These are phyloP conservation scores for Warburgia ugandensis DNA, from an alignment of 164 flowering plant genomes.

Conservation along the genomic window DNA sequence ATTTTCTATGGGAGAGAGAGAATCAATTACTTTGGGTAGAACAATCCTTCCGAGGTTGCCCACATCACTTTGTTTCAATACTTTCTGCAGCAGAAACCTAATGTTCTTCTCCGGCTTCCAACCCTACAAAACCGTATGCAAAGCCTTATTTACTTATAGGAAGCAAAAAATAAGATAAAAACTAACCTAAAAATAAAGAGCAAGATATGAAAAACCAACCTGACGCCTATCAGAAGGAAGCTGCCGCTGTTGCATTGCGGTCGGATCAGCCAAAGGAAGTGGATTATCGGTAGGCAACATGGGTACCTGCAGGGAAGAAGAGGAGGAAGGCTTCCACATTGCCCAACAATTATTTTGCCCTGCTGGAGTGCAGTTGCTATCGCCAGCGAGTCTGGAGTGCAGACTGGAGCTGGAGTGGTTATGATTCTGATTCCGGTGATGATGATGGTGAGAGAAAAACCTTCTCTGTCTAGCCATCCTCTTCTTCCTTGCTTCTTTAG, in stretches of 20 bases:
- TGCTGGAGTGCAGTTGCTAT: constrained; percentile 18
- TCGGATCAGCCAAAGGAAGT: constrained; percentile 11
- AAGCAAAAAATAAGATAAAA: background rate
- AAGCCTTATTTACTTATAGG: background rate
- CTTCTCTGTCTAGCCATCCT: constrained; percentile 85
- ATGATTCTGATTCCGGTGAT: constrained; percentile 21
- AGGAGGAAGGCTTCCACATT: constrained; percentile 30
- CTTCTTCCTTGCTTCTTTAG: constrained; percentile 92
- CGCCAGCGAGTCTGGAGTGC: constrained; percentile 20
- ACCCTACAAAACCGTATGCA: constrained; percentile 32
- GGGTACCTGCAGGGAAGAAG: constrained; percentile 5
- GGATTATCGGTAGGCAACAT: background rate
- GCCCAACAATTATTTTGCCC: constrained; percentile 49
- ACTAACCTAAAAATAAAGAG: too few species aligned
- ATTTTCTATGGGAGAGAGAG: background rate
- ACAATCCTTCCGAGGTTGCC: constrained; percentile 98
- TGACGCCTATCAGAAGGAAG: constrained; percentile 40
- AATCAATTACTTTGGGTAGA: constrained; percentile 68
- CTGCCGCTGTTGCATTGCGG: constrained; percentile 30
- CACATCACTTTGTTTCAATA: constrained; percentile 98
- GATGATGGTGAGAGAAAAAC: constrained; percentile 40
- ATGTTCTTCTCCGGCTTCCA: constrained; percentile 87
- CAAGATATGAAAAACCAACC: constrained; percentile 21
- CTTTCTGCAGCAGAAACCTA: constrained; percentile 87
- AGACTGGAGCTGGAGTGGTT: too few species aligned